Percentiles rank a stretch among this genome's conserved stretches.
Evolutionary conservation across 345 rosid species (phyloP).

Genomic region (Lepidium didymum): DNA sequence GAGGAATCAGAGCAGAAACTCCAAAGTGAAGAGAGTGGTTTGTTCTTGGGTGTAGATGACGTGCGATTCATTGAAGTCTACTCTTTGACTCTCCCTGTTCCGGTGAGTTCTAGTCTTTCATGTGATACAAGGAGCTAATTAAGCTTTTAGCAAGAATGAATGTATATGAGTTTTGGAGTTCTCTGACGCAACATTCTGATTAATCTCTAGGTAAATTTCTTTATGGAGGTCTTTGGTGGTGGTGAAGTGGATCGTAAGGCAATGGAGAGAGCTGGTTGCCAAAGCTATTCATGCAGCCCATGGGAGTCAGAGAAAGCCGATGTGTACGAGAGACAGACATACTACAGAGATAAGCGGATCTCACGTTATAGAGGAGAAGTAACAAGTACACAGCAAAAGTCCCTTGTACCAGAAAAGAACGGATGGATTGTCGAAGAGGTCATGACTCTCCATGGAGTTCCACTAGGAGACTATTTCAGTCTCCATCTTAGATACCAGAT

Average conservation of each 20-base stretch:
- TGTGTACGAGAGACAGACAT: slow-evolving; percentile 75
- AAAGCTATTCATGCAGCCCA: slow-evolving; percentile 70
- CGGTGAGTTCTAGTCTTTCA: slow-evolving; percentile 44
- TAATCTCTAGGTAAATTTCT: slow-evolving; percentile 49
- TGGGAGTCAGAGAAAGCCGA: slow-evolving; percentile 91
- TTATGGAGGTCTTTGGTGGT: slow-evolving; percentile 71
- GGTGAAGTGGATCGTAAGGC: slow-evolving; percentile 73
- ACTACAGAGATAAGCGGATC: slow-evolving; percentile 62
- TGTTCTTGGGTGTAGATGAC: slow-evolving; percentile 82
- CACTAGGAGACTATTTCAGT: slow-evolving; percentile 82
- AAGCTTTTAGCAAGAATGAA: neutral
- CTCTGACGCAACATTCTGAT: slow-evolving; percentile 9
- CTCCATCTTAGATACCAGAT: slow-evolving; percentile 78
- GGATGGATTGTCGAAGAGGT: slow-evolving; percentile 93
- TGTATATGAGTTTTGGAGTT: neutral
- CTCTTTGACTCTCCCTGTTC: slow-evolving; percentile 49
- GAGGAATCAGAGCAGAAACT: slow-evolving; percentile 85
- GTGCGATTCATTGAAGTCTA: slow-evolving; percentile 74
- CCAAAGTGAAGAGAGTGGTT: slow-evolving; percentile 68
- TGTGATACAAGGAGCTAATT: neutral
- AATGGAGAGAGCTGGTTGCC: slow-evolving; percentile 87
- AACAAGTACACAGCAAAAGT: slow-evolving; percentile 86
- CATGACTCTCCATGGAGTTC: slow-evolving; percentile 87
- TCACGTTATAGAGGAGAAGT: slow-evolving; percentile 92
- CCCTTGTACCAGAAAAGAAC: slow-evolving; percentile 48